Percentiles rank a stretch among this genome's conserved stretches.
phyloP scores from a whole-genome alignment of 306 rosid genomes.

The Malus sylvestris region DNA sequence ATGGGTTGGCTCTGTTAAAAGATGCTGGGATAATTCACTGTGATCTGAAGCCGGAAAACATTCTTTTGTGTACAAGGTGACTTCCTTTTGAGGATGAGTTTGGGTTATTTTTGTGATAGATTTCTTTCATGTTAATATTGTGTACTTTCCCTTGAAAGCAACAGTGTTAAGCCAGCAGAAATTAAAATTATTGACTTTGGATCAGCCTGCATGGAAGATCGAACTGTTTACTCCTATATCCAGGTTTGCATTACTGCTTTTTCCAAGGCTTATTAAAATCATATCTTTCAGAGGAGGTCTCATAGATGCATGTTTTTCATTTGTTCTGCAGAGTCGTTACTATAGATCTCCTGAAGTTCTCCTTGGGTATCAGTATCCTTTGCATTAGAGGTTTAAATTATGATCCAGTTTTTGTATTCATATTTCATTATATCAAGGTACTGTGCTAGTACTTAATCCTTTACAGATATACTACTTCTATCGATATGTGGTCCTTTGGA shows the following conservation, averaged over 20 bases:
- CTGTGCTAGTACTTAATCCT: slow-evolving; percentile 42
- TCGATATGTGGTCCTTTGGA: slow-evolving; percentile 99
- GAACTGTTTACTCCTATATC: slow-evolving; percentile 98
- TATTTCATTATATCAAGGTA: slow-evolving; percentile 4
- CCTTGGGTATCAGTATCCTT: slow-evolving; percentile 99
- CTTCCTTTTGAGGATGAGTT: slow-evolving; percentile 26
- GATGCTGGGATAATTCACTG: slow-evolving; percentile 98
- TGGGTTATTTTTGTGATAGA: slow-evolving; percentile 9
- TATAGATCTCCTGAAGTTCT: slow-evolving; percentile 98
- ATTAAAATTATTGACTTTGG: slow-evolving; percentile 96
- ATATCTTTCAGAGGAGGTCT: slow-evolving; percentile 21
- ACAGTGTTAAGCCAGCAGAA: slow-evolving; percentile 79
- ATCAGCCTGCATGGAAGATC: slow-evolving; percentile 99
- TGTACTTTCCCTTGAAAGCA: slow-evolving; percentile 24
- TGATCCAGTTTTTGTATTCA: not conserved
- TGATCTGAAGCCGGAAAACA: slow-evolving; percentile 99
- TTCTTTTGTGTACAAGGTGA: slow-evolving; percentile 84
- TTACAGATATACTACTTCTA: slow-evolving; percentile 83
- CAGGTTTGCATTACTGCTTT: slow-evolving; percentile 49
- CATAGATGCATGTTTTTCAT: slow-evolving; percentile 10
- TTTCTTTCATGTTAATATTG: slow-evolving; percentile 29
- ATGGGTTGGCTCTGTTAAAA: slow-evolving; percentile 78
- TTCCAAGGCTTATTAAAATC: slow-evolving; percentile 4
- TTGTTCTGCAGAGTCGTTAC: slow-evolving; percentile 84
- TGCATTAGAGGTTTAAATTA: not conserved